Evolutionary conservation across 176 grass and related monocot species (phyloP).

Genomic region (Eremochloa ophiuroides): DNA sequence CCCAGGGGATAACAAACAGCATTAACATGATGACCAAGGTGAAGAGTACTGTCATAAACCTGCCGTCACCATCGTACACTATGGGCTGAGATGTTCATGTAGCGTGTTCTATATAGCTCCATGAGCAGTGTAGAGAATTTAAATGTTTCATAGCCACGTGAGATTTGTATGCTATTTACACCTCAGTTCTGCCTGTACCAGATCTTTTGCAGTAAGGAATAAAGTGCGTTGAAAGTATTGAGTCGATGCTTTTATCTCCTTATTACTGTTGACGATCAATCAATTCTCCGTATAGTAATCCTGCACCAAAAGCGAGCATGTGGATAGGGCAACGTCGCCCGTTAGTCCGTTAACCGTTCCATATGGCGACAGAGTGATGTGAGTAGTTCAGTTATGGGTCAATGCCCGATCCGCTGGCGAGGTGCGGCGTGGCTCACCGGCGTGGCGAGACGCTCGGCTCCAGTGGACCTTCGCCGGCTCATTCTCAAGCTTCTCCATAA

Average conservation of each 20-base stretch:
- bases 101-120: conserved; percentile 14
- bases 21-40: conserved; percentile 99
- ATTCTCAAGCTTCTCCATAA: too few relatives aligned
- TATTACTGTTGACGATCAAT: background rate
- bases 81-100: conserved; percentile 63
- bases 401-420: too few relatives aligned
- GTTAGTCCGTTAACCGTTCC: too few relatives aligned
- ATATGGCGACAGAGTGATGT: too few relatives aligned
- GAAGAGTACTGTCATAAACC: conserved; percentile 96
- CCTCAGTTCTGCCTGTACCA: conserved; percentile 4
- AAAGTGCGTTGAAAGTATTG: conserved; percentile 4
- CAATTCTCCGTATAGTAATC: too few relatives aligned
- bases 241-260: background rate
- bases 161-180: conserved; percentile 13
- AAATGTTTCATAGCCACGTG: conserved; percentile 31
- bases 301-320: too few relatives aligned
- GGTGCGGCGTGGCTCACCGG: too few relatives aligned
- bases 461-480: too few relatives aligned
- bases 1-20: conserved; percentile 96
- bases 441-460: too few relatives aligned
- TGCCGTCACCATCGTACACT: conserved; percentile 83
- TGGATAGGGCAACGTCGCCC: too few relatives aligned
- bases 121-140: conserved; percentile 27
- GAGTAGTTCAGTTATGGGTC: too few relatives aligned
- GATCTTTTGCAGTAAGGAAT: conserved; percentile 29